A percentile compares a stretch with the other conserved stretches of the same genome.
Evolutionary conservation across 1,284 basidiomycete genomes (phyloP).

Genomic region (Psilocybe mexicana): DNA sequence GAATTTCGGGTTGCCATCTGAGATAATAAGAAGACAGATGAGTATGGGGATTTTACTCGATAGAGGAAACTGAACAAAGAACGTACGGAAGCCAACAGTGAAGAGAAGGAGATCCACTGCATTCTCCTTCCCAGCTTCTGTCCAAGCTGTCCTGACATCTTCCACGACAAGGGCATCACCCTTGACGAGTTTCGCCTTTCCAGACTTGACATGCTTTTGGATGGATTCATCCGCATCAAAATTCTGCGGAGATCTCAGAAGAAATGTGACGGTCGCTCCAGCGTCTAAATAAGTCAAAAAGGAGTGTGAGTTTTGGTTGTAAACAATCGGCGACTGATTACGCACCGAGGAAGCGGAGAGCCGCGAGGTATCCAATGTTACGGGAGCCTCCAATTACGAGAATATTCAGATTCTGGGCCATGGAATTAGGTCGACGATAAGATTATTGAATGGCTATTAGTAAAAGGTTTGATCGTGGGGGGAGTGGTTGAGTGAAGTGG

Average conservation of each 20-base stretch:
- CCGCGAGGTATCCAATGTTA: conserved; percentile 58
- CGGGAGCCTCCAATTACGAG: conserved; percentile 55
- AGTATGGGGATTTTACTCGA: background rate
- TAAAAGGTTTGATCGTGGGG: too few species aligned
- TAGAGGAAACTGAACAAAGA: background rate
- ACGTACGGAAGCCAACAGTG: conserved; percentile 31
- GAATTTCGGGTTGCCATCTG: conserved; percentile 44
- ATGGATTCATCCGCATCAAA: conserved; percentile 50
- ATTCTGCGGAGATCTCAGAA: conserved; percentile 43
- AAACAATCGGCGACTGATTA: background rate
- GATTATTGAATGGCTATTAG: too few species aligned
- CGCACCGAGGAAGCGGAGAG: conserved; percentile 48
- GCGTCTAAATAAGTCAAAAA: conserved; percentile 29
- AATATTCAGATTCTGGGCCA: conserved; percentile 23
- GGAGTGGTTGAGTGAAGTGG: too few species aligned
- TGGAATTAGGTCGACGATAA: too few species aligned
- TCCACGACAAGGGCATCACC: conserved; percentile 50
- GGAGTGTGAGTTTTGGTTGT: background rate
- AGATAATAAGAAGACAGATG: background rate
- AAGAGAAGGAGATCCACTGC: conserved; percentile 51
- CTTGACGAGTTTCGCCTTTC: conserved; percentile 45
- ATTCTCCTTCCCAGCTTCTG: conserved; percentile 35
- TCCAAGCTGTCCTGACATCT: conserved; percentile 48
- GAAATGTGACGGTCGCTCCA: conserved; percentile 52
- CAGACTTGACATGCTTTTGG: conserved; percentile 40